phyloP scores from a whole-genome alignment of 441 rosid species.

The Croton laevigatus region DNA sequence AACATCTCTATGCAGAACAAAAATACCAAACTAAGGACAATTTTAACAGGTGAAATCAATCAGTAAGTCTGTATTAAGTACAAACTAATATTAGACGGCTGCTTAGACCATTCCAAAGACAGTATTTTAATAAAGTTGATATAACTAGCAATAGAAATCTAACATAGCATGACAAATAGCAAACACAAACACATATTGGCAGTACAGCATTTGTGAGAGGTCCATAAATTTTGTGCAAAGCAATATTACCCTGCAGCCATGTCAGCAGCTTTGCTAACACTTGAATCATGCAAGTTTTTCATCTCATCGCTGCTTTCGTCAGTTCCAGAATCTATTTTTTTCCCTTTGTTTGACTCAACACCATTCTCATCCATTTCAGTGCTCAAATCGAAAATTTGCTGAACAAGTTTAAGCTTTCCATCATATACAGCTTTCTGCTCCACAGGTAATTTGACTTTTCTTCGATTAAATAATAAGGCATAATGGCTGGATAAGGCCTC shows the following conservation, averaged over 20 bases:
- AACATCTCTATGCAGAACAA: background rate
- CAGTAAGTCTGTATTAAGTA: background rate
- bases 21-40: constrained; percentile 7
- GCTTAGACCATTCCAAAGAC: background rate
- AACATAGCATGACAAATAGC: background rate
- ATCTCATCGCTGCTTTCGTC: constrained; percentile 71
- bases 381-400: constrained; percentile 63
- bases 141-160: background rate
- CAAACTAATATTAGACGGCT: background rate
- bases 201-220: too few relatives aligned
- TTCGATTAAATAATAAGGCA: constrained; percentile 74
- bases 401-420: constrained; percentile 79
- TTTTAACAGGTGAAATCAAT: background rate
- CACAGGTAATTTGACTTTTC: constrained; percentile 73
- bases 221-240: background rate
- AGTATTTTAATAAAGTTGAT: constrained; percentile 2
- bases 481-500: constrained; percentile 90
- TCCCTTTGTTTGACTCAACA: constrained; percentile 72
- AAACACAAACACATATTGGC: background rate
- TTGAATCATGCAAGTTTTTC: constrained; percentile 69
- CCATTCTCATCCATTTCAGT: constrained; percentile 49
- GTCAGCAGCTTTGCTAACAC: constrained; percentile 95
- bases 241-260: constrained; percentile 85
- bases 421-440: constrained; percentile 74
- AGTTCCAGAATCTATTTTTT: constrained; percentile 61